phyloP scores from a whole-genome alignment of 2,329 filamentous ascomycete species.

The Emmonsia crescens region DNA sequence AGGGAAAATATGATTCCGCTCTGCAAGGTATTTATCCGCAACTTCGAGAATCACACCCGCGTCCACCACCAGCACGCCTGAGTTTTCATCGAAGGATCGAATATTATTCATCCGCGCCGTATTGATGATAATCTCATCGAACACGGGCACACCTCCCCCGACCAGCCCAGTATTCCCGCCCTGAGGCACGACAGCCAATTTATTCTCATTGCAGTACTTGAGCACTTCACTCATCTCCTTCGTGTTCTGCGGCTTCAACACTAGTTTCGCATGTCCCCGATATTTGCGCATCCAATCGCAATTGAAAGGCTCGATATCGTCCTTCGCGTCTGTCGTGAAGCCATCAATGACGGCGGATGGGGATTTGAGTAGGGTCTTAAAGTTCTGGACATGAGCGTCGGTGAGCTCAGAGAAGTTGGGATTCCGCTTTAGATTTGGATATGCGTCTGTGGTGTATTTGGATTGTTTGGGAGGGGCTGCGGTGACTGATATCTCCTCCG shows the following conservation, averaged over 20 bases:
- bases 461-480: constrained; percentile 21
- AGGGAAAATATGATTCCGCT: constrained; percentile 81
- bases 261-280: constrained; percentile 74
- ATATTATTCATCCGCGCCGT: constrained; percentile 85
- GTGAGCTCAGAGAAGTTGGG: constrained; percentile 59
- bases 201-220: constrained; percentile 88
- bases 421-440: constrained; percentile 70
- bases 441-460: constrained; percentile 74
- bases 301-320: constrained; percentile 87
- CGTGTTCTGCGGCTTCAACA: constrained; percentile 73
- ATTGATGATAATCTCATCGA: constrained; percentile 95
- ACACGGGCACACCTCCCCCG: constrained; percentile 89
- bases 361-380: constrained; percentile 68
- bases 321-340: constrained; percentile 58
- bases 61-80: constrained; percentile 79
- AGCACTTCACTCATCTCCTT: constrained; percentile 85
- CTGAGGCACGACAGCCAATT: constrained; percentile 88
- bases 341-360: constrained; percentile 77
- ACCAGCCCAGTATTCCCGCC: constrained; percentile 95
- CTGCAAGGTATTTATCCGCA: constrained; percentile 73
- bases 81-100: constrained; percentile 83
- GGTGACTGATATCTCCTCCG: constrained; percentile 1
- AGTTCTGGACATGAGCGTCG: constrained; percentile 67
- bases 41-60: constrained; percentile 85
- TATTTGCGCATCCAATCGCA: constrained; percentile 99